Base-by-base conservation (phyloP, 1,284 basidiomycete species). In the Cutaneotrichosporon cavernicola region DNA sequence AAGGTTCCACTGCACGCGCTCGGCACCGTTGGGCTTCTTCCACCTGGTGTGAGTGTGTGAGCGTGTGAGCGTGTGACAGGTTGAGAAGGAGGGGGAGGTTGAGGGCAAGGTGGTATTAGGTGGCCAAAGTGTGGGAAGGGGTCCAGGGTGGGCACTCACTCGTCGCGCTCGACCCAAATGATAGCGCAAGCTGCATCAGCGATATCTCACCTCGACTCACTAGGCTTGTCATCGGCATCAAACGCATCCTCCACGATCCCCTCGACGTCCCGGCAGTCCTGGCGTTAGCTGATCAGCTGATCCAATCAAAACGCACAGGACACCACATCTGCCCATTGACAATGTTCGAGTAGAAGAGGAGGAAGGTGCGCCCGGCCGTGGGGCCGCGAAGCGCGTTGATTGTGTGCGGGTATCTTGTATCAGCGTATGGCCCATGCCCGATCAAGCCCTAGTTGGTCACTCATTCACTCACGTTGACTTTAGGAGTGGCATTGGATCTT, bases 261-360 rank as follows among this genome's bases (percentile, higher is more conserved):
- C 65, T 92, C 89, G 32, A 93, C 88, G 38, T 76, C 83, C 26
- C 82, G 79, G 75, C 90, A 92, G 74, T 92, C 90, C 90, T 92
- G 70, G 13, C 1, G n/a, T 60, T 26, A 60, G 43, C 51, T 16
- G 36, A 32, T 38, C 5, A 14, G 31, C 21, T 31, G 26, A 52
- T 56, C n/a, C 50, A 60, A 18, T 34, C 30, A 8, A 32, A 34
- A 72, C 79, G 63, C 61, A 81, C 81, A n/a, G 80, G 78, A 68
- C 81, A 82, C 81, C 81, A 82, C 76, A 81, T 80, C 61, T 75
- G 67, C 7, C 80, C 80, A 9, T 80, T 71, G 32, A 76, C 76
- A 53, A 79, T 62, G n/a, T 70, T 67, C 8, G 80, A 78, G 73
- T 80, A 81, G 71, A 82, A 82, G 65, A 82, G 67, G 64, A 82